Evolutionary conservation across 352 stramenopile species (phyloP), one percentile per base, ranked within the genome.

Genomic region (Phytophthora brassicae): DNA sequence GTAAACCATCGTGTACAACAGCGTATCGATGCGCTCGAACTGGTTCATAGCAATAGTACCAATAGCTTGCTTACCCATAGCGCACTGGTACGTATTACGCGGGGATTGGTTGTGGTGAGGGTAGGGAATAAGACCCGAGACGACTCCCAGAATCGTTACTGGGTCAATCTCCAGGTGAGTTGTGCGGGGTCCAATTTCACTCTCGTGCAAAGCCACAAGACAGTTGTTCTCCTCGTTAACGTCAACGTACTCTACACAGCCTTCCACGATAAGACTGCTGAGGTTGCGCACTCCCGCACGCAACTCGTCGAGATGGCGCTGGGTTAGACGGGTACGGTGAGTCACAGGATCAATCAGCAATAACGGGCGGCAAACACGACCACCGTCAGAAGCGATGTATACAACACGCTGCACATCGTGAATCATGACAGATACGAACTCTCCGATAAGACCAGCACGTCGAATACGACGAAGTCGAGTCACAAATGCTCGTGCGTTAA

Each of bases 191-290:
- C 86, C 92, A 48, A 97, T 96, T 38, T 97, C 86, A 57, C 81
- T 85, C 72, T 98, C 94, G 46, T 96, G 93, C 14, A 99, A 81
- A 7, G 97, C 96, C 44, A 99, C 97, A 38, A 99, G 79, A 71
- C 97, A 99, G 60, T 99, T 99, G 79, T 99, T 99, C 72, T 99
- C 97, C 82, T 99, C 98, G 70, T 99, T 99, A 60, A 99, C 98
- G 75, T 99, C 98, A 23, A 99, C 94, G 79, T 99, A 99, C 71
- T 99, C 98, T 29, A 99, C 97, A 35, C 99, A 93, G 17, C 97
- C 97, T 66, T 98, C 82, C 28, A 94, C 79, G 57, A 97, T 93
- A n/a, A 97, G 64, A 54, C 79, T 86, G 64, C 84, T 75, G 50
- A 97, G 82, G 42, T 90, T 74, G 16, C 87, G 84, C 22, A 89